Conservation (phyloP, 768 basidiomycete species). For the Termitomyces sp. region DNA sequence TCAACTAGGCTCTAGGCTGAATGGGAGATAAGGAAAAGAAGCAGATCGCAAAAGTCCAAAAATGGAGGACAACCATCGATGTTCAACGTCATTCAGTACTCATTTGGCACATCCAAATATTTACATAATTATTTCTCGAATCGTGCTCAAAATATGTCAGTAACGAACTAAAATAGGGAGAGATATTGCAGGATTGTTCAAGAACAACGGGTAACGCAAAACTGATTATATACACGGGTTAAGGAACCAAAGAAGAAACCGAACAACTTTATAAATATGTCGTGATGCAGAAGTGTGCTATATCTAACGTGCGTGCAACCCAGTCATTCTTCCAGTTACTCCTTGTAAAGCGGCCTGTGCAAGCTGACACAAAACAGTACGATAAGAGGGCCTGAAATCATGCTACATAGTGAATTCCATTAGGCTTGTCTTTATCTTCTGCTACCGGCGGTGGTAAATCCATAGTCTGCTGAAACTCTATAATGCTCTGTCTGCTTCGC, state of each 20-base stretch:
- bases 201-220: background rate
- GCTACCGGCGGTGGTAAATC: conserved; percentile 1
- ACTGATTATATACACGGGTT: background rate
- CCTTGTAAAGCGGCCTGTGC: no score
- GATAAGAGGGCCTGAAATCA: background rate
- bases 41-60: background rate
- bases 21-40: background rate
- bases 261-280: background rate
- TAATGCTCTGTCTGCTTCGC: conserved; percentile 11
- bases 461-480: conserved; percentile 5
- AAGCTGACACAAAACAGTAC: background rate
- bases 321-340: no score
- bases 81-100: no score
- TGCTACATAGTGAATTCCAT: conserved; percentile 1
- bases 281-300: no score
- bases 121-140: no score
- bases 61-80: background rate
- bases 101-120: no score
- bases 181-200: background rate
- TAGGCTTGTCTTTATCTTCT: conserved; percentile 1
- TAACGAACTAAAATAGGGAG: background rate
- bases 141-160: background rate
- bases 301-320: no score
- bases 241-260: background rate
- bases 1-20: no score